Conservation (phyloP, 2,329 filamentous ascomycete genomes). For the Leptographium radiaticola region DNA sequence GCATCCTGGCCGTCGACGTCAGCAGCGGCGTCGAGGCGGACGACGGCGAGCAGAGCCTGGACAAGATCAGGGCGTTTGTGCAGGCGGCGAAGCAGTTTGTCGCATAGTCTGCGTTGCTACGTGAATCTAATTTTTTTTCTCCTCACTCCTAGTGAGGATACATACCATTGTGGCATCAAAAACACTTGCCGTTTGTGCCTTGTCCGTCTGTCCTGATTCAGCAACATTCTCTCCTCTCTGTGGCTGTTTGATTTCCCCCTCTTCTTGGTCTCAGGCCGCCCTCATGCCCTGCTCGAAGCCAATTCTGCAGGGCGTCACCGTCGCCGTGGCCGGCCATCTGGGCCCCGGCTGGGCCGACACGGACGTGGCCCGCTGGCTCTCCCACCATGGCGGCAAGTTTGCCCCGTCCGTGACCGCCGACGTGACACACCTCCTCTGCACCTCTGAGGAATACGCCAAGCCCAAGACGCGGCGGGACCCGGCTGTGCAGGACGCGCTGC, state of each 20-base stretch:
- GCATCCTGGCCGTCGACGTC: constrained; percentile 65
- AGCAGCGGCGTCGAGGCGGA: constrained; percentile 92
- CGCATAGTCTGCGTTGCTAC: constrained; percentile 20
- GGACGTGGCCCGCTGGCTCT: constrained; percentile 54
- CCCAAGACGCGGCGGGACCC: constrained; percentile 1
- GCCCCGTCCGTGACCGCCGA: constrained; percentile 32
- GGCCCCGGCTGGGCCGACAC: constrained; percentile 30
- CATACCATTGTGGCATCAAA: background rate
- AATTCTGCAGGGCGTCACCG: constrained; percentile 13
- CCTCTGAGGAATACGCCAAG: constrained; percentile 40
- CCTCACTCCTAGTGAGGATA: background rate
- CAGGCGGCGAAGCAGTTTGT: constrained; percentile 48
- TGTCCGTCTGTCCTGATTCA: too few species aligned
- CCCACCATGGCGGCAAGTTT: constrained; percentile 46
- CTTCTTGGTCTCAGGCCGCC: too few species aligned
- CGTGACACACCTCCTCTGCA: constrained; percentile 64
- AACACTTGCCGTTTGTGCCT: too few species aligned
- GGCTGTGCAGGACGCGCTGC: background rate
- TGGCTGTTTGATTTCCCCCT: too few species aligned
- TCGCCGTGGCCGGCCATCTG: constrained; percentile 48
- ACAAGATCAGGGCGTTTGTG: constrained; percentile 72
- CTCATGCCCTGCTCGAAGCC: background rate
- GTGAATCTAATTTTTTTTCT: background rate
- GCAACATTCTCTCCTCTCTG: too few species aligned
- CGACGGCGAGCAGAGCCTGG: constrained; percentile 64